Percentiles rank a stretch among this genome's conserved stretches.
Conservation (phyloP, 2,329 filamentous ascomycete species). For the Dothideomycetes sp. region DNA sequence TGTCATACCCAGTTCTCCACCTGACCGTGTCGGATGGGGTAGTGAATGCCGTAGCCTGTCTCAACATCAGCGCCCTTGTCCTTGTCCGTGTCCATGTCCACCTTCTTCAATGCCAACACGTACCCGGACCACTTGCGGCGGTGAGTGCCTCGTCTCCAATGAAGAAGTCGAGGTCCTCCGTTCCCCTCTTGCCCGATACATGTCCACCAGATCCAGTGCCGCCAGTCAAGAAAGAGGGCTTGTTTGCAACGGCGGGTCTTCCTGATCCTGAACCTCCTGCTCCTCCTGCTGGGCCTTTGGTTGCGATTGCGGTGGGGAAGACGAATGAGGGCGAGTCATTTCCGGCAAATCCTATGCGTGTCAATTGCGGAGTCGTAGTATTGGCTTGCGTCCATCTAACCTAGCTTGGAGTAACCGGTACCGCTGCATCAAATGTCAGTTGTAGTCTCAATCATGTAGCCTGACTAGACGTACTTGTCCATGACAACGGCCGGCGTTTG, state of each 20-base stretch:
- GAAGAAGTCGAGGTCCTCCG: conserved; percentile 96
- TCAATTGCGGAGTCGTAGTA: no score
- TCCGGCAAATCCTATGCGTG: conserved; percentile 98
- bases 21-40: conserved; percentile 94
- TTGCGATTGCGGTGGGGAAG: conserved; percentile 97
- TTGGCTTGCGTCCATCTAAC: conserved; percentile 41
- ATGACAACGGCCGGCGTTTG: conserved; percentile 99
- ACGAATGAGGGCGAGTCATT: conserved; percentile 99
- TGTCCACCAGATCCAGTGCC: conserved; percentile 75
- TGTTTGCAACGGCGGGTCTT: conserved; percentile 81
- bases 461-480: conserved; percentile 82
- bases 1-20: conserved; percentile 88
- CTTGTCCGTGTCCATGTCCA: background rate
- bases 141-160: conserved; percentile 93
- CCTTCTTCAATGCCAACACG: conserved; percentile 12
- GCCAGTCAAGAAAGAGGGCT: conserved; percentile 88
- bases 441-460: conserved; percentile 10
- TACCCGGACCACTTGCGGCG: conserved; percentile 72
- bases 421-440: conserved; percentile 52
- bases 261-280: conserved; percentile 71
- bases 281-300: conserved; percentile 65
- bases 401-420: conserved; percentile 98
- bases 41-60: conserved; percentile 85
- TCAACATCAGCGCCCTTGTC: conserved; percentile 10
- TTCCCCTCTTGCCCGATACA: conserved; percentile 83